Evolutionary conservation across 2,329 filamentous ascomycete genomes (phyloP), one percentile per base, ranked within the genome.

Genomic region (Ceratocystiopsis sp.): DNA sequence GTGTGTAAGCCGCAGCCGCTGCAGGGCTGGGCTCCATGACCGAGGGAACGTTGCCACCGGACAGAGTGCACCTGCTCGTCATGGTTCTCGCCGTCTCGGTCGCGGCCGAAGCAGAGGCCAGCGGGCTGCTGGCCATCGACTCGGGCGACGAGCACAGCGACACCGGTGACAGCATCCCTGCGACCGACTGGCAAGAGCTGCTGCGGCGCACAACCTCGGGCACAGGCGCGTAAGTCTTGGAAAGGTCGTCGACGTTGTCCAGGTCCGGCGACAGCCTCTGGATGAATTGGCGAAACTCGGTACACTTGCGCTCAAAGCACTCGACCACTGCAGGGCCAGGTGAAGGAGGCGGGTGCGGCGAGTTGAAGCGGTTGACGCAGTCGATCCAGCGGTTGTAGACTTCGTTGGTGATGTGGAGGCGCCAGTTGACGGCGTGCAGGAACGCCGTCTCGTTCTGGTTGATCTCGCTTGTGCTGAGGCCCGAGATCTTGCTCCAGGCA

Each of bases 401-500:
- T 3, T 80, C 72, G 51, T 95, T 86, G 1, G 85, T 80, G 49
- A 98, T 89, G 60, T 98, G 91, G 29, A 98, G 74, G 55, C 86
- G 84, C 87, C 89, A 98, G 59, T 85, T 80, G 49, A 98, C 84
- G 38, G 87, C 84, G 48, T 80, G 66, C 39, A 98, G 71, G 59
- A 96, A 98, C 16, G 84, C 78, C 60, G 93, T 80, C 64, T 98
- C 91, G 59, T 96, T 96, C 56, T 86, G 81, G 62, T 96, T 96
- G 61, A 98, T 96, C 63, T 98, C 91, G 45, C 75, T 68, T 4
- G 86, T 87, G 58, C 84, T 85, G 45, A 98, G 69, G n/a, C 91
- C 91, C 16, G 91, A 96, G 53, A 98, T 98, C 68, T 94, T 96
- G 61, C 89, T 96, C 91, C 91, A 98, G 37, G 91, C 91, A 44